Base-by-base conservation (phyloP, 306 rosid species). In the Mimosa pudica region DNA sequence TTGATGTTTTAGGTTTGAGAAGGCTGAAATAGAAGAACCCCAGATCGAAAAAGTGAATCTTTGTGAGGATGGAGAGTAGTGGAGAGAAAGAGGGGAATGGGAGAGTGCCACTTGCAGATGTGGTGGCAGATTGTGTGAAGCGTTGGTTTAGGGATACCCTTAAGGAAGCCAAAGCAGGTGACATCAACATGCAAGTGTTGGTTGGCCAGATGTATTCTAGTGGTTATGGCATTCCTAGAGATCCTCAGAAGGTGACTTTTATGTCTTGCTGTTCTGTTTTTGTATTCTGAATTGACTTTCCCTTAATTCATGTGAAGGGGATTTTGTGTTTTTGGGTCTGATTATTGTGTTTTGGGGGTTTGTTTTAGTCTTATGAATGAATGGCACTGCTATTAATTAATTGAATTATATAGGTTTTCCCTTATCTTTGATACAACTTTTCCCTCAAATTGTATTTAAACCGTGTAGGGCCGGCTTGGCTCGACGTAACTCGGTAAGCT, bases 101-200 rank as follows among this genome's bases (percentile, higher is more conserved):
- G 48, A 91, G 96, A 35, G 80, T 88, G 82, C 92, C 96, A 35
- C 87, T 95, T 17, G 90, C 97, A 10, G 97, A 82, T 57, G 96
- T 91, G 33, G 99, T 95, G 55, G 84, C 90, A 24, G 99, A 95
- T 77, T 95, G 99, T 77, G 93, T 89, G 69, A 88, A 91, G 73
- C 89, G 97, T 86, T 93, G 99, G 99, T 95, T 95, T 75, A 93
- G 88, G 74, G 97, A 95, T 73, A 77, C 96, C 70, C 85, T 95
- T 4, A 95, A 88, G 78, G 97, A 95, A 75, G 99, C 99, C 55
- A 95, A 89, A 83, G 83, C 82, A 1, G 98, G 99, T 17, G 97
- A 95, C 46, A 82, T 93, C 20, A 95, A 93, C 82, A 95, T 95
- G 99, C 98, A 95, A 89, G 88, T 95, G 49, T 84, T 93, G 90